Conservation (phyloP, 352 stramenopile genomes). For the Globisporangium spiculum region DNA sequence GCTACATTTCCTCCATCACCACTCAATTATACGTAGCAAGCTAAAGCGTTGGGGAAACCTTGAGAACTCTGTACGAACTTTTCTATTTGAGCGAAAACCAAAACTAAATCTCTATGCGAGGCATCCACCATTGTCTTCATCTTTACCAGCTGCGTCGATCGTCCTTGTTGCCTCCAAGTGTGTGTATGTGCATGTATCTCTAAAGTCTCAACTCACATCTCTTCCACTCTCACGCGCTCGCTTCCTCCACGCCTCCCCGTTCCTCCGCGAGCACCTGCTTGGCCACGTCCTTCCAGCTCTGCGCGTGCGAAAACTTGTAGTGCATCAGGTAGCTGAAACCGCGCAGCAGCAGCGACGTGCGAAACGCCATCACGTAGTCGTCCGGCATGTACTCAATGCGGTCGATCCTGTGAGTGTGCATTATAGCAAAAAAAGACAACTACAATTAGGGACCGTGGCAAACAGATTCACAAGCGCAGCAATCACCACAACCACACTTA, state of each 20-base stretch:
- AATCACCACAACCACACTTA: constrained; percentile 26
- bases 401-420: constrained; percentile 47
- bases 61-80: background rate
- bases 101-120: background rate
- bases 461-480: background rate
- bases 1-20: background rate
- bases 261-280: constrained; percentile 61
- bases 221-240: background rate
- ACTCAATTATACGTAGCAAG: background rate
- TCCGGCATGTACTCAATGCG: constrained; percentile 79
- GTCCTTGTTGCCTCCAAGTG: background rate
- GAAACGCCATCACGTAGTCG: constrained; percentile 88
- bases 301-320: constrained; percentile 84
- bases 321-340: constrained; percentile 84
- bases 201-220: background rate
- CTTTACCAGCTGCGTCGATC: background rate
- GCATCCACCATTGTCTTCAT: background rate
- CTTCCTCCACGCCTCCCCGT: background rate
- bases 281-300: constrained; percentile 75
- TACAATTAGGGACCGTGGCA: background rate
- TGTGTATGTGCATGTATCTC: background rate
- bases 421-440: constrained; percentile 3
- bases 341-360: constrained; percentile 78
- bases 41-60: background rate
- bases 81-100: background rate